Conservation (phyloP, 1,284 basidiomycete species). For the Ganoderma boninense region DNA sequence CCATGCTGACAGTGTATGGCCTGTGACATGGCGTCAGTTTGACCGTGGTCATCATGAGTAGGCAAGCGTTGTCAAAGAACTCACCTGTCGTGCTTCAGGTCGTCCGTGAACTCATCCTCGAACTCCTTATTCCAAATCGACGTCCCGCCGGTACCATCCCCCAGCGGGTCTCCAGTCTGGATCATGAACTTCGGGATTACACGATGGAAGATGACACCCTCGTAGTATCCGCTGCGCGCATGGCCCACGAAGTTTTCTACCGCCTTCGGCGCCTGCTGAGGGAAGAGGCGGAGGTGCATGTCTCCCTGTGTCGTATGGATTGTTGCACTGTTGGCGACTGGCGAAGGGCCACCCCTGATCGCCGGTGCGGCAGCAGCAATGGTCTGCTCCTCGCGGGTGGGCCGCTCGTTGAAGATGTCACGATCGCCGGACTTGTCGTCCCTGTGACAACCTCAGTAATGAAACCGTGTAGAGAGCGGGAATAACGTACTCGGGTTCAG, state of each 20-base stretch:
- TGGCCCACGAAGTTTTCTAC: constrained; percentile 99
- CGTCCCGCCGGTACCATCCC: constrained; percentile 97
- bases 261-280: constrained; percentile 90
- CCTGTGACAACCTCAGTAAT: constrained; percentile 48
- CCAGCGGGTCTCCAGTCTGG: constrained; percentile 97
- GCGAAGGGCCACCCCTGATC: constrained; percentile 63
- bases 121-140: constrained; percentile 96
- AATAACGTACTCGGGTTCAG: constrained; percentile 84
- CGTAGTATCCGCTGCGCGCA: constrained; percentile 92
- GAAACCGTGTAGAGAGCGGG: constrained; percentile 12
- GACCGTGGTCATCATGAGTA: constrained; percentile 11
- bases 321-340: constrained; percentile 79
- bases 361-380: constrained; percentile 76
- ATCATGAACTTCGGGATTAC: constrained; percentile 99
- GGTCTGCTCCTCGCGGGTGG: constrained; percentile 96
- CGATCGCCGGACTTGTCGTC: constrained; percentile 90
- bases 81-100: constrained; percentile 89
- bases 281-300: constrained; percentile 92
- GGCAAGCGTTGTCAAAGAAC: constrained; percentile 32
- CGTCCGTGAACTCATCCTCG: constrained; percentile 94
- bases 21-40: constrained; percentile 46
- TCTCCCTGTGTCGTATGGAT: constrained; percentile 98
- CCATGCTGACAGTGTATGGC: constrained; percentile 98
- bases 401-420: constrained; percentile 98
- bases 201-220: constrained; percentile 95